Evolutionary conservation across 306 rosid genomes (phyloP).

Genomic region (Gynostemma pentaphyllum): DNA sequence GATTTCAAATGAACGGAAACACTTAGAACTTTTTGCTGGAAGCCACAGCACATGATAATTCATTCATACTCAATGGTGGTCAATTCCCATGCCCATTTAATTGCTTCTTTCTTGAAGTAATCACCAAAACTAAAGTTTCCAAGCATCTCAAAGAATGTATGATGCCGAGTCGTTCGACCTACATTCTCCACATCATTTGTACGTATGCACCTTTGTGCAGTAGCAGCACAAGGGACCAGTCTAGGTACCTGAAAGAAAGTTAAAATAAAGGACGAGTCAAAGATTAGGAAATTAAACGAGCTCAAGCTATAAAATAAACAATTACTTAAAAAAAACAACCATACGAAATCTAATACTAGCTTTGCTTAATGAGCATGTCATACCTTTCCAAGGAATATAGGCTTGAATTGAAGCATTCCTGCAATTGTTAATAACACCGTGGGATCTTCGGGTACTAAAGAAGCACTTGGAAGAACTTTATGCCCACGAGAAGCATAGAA

Average conservation of each 20-base stretch:
- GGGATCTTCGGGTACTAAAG: conserved; percentile 90
- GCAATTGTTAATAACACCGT: conserved; percentile 91
- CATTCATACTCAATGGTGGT: conserved; percentile 61
- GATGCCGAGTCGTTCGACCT: conserved; percentile 79
- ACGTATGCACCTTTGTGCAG: conserved; percentile 84
- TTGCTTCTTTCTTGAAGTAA: conserved; percentile 92
- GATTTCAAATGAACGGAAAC: neutral
- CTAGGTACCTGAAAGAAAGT: conserved; percentile 40
- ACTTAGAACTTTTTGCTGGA: neutral
- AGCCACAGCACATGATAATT: conserved; percentile 1
- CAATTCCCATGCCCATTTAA: conserved; percentile 93
- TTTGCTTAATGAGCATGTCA: neutral
- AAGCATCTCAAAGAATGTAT: conserved; percentile 93
- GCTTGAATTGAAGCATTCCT: conserved; percentile 96
- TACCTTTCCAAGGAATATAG: conserved; percentile 82
- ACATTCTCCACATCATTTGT: conserved; percentile 86
- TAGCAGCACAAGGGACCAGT: conserved; percentile 64
- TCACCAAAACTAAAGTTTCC: conserved; percentile 97
- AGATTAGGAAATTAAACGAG: neutral
- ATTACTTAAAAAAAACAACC: neutral
- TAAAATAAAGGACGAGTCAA: conserved; percentile 6
- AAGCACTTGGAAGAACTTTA: conserved; percentile 77
- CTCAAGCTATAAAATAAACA: neutral
- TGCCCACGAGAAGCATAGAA: conserved; percentile 82
- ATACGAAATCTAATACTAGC: neutral